Evolutionary conservation across 2,329 filamentous ascomycete species (phyloP).

Genomic region (Stromatinia cepivora): DNA sequence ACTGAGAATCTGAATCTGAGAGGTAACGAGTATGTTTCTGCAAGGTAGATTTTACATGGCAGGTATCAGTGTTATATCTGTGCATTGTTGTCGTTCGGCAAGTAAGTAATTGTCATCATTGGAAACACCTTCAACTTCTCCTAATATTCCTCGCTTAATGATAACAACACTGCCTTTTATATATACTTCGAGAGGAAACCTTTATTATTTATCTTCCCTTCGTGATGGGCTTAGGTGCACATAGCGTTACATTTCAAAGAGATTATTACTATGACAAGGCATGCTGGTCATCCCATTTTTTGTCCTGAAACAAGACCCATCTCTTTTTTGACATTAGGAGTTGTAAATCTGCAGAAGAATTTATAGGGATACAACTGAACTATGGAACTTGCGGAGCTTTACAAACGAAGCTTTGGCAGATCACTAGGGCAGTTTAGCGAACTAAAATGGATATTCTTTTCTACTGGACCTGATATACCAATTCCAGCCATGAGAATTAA

Average conservation of each 20-base stretch:
- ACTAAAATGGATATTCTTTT: background rate
- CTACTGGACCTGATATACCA: background rate
- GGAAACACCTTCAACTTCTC: background rate
- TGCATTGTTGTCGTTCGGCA: too few species aligned
- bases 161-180: background rate
- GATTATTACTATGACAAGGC: background rate
- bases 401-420: too few species aligned
- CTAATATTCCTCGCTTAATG: background rate
- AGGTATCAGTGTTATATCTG: rapidly evolving
- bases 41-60: background rate
- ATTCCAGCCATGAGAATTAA: background rate
- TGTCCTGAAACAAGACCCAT: too few species aligned
- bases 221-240: background rate
- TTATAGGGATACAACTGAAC: too few species aligned
- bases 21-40: too few species aligned
- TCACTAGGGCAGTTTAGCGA: background rate
- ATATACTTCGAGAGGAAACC: background rate
- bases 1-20: too few species aligned
- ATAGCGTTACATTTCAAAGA: background rate
- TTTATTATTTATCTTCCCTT: background rate
- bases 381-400: too few species aligned
- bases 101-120: background rate
- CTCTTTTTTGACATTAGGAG: too few species aligned
- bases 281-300: too few species aligned
- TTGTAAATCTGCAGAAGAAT: too few species aligned